These are phyloP conservation scores for Sarocladium brachiariae DNA, from an alignment of 2,329 filamentous ascomycete species.

Conservation along the genomic window DNA sequence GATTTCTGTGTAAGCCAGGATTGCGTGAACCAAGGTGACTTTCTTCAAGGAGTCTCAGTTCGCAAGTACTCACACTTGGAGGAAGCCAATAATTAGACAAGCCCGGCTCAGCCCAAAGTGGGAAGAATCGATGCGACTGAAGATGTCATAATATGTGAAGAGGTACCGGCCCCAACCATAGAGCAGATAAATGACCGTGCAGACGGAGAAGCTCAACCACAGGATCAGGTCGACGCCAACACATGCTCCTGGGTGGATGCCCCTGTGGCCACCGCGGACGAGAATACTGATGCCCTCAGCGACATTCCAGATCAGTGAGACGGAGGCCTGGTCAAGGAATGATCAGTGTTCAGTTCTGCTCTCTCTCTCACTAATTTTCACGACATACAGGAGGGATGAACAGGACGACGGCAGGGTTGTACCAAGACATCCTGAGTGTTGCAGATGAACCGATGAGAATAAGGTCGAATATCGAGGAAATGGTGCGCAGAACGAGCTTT, in stretches of 20 bases:
- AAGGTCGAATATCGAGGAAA: conserved; percentile 10
- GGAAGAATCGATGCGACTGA: neutral
- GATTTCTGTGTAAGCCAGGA: neutral
- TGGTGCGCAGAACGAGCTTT: conserved; percentile 9
- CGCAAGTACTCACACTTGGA: conserved; percentile 8
- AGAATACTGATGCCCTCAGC: conserved; percentile 12
- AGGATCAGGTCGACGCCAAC: conserved; percentile 13
- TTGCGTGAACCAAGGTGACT: neutral
- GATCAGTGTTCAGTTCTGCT: too few species aligned
- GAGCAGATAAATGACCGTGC: conserved; percentile 1
- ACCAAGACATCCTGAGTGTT: neutral
- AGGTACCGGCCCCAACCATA: conserved; percentile 7
- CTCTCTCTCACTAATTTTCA: too few species aligned
- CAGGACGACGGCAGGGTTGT: neutral
- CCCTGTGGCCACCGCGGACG: conserved; percentile 10
- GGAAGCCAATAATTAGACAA: conserved; percentile 6
- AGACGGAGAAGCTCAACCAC: conserved; percentile 11
- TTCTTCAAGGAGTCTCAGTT: neutral
- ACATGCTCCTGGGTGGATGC: conserved; percentile 13
- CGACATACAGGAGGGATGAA: conserved; percentile 10
- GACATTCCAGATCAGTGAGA: conserved; percentile 11
- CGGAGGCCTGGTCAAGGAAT: conserved; percentile 1
- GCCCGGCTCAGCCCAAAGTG: neutral
- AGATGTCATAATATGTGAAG: neutral
- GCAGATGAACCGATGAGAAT: conserved; percentile 10